phyloP scores from a whole-genome alignment of 1,284 basidiomycete genomes.

The Melampsora americana region DNA sequence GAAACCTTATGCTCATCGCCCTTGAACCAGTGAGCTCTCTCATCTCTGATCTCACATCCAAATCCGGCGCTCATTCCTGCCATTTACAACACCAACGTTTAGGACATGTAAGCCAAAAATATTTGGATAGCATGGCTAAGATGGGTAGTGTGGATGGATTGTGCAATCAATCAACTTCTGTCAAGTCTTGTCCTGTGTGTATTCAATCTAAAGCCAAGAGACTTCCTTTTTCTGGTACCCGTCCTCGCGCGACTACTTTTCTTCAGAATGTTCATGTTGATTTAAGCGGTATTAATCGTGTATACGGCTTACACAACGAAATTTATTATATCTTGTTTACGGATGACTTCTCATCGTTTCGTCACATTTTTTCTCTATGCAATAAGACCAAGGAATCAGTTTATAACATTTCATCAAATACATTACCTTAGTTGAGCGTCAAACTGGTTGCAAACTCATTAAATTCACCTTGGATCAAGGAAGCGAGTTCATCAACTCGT shows the following conservation, averaged over 20 bases:
- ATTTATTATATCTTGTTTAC: background rate
- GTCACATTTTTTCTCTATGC: too few relatives aligned
- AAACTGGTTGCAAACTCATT: too few relatives aligned
- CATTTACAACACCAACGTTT: constrained; percentile 10
- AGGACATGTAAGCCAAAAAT: constrained; percentile 1
- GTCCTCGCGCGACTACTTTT: background rate
- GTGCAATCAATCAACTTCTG: background rate
- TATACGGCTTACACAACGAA: background rate
- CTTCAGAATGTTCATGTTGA: too few relatives aligned
- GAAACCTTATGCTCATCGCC: too few relatives aligned
- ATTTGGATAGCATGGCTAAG: background rate
- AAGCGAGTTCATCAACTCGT: background rate
- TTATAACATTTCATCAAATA: too few relatives aligned
- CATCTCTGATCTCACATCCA: background rate
- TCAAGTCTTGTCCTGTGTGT: background rate
- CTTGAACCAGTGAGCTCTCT: too few relatives aligned
- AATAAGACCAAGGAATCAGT: too few relatives aligned
- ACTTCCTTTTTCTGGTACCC: background rate
- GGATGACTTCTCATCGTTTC: background rate
- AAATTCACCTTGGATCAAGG: too few relatives aligned
- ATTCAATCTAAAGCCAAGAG: background rate
- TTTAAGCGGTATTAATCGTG: background rate
- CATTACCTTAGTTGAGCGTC: too few relatives aligned
- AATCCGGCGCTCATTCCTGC: background rate
- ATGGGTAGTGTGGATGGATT: background rate